Percentiles rank a stretch among this genome's conserved stretches.
Evolutionary conservation across 169 alveolate genomes (phyloP).

Genomic region (Plasmodium fragile): DNA sequence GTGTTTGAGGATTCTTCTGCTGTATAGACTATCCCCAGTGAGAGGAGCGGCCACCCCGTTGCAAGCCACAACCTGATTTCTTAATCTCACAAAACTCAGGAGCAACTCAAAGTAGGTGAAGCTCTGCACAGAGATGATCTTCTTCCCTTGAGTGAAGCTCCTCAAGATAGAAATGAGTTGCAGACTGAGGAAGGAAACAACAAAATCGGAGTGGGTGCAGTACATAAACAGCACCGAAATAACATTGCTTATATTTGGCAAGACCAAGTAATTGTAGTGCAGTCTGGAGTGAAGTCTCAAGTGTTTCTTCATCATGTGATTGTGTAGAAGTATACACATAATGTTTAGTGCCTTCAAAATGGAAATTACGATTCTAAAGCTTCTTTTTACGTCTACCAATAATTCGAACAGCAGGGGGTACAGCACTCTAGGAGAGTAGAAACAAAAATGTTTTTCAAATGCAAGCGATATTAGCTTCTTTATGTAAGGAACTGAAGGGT

Average conservation of each 20-base stretch:
- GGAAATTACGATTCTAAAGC: constrained; percentile 9
- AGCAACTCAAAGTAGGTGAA: constrained; percentile 42
- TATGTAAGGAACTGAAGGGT: constrained; percentile 46
- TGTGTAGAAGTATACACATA: constrained; percentile 59
- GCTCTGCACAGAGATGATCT: constrained; percentile 14
- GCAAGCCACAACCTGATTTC: background rate
- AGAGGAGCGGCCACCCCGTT: background rate
- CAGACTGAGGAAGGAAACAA: constrained; percentile 61
- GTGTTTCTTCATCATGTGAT: constrained; percentile 46
- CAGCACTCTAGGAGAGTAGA: constrained; percentile 56
- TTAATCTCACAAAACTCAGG: background rate
- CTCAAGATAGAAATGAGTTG: constrained; percentile 51
- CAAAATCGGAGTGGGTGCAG: constrained; percentile 31
- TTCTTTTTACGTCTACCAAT: constrained; percentile 35
- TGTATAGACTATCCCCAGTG: background rate
- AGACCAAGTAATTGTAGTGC: constrained; percentile 59
- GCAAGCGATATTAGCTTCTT: constrained; percentile 53
- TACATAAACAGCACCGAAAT: constrained; percentile 54
- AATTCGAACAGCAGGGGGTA: constrained; percentile 58
- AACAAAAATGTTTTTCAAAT: constrained; percentile 51
- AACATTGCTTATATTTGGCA: constrained; percentile 57
- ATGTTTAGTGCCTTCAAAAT: constrained; percentile 47
- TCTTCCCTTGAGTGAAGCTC: constrained; percentile 53
- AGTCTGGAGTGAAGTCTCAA: constrained; percentile 57
- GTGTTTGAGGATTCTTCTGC: background rate